Base-by-base conservation (phyloP, 179 eudicot genomes). In the Silene coronaria region DNA sequence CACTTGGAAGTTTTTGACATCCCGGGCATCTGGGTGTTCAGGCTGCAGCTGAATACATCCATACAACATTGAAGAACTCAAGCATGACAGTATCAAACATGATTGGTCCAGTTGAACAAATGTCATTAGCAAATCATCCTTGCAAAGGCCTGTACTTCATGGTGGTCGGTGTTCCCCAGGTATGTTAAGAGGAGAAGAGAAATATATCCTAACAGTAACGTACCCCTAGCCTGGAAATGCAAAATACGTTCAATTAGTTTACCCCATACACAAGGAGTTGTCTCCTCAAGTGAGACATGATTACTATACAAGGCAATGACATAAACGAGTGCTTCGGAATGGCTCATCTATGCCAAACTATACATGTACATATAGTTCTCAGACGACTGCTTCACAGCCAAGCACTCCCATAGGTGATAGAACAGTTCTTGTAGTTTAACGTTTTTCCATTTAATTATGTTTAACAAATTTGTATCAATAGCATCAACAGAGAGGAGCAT, bases 121-220 rank as follows among this genome's bases (percentile, higher is more conserved):
- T 91, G 85, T 78, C 93, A 3, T 24, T 92, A 61, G 85, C 87
- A 46, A 77, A 86, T 79, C 94, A 91, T 71, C 91, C 92, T 1
- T 59, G 83, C 58, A 84, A 82, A 79, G 94, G 97, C 75, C 66
- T 91, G 46, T 92, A 92, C 77, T 92, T 89, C 76, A 89, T 88
- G 88, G 94, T 91, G 9, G 92, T 78, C 45, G 96, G 96, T 7
- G 87, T 82, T 65, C 97, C 97, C 3, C 88, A 86, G 93, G 97
- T 92, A 88, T 70, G 70, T 36, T 53, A 53, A 34, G 22, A 51
- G 3, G 14, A 53, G 19, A 21, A 23, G 19, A 21, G 28, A 72
- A 17, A 57, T n/a, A 6, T 26, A 70, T 24, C 60, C 38, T 13
- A 26, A 6, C 62, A 1, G n/a, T 24, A 70, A 51, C n/a, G n/a